phyloP scores from a whole-genome alignment of 2,329 filamentous ascomycete genomes.

The Fusarium torreyae region DNA sequence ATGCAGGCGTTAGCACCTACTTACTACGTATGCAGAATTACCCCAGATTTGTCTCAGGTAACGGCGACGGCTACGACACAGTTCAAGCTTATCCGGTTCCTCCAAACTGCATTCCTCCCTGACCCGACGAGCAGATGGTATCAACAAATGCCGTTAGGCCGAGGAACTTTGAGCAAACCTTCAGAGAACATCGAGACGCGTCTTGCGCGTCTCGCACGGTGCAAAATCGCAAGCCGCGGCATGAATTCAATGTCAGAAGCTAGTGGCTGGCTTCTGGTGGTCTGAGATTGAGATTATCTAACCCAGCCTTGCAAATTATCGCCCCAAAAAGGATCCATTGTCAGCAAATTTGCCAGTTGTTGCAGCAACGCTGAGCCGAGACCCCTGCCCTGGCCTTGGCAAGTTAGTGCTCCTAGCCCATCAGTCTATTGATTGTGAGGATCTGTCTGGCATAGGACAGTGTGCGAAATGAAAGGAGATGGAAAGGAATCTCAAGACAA shows the following conservation, averaged over 20 bases:
- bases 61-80: constrained; percentile 17
- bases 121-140: constrained; percentile 15
- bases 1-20: constrained; percentile 13
- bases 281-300: constrained; percentile 20
- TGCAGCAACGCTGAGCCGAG: constrained; percentile 44
- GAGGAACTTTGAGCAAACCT: constrained; percentile 19
- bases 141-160: constrained; percentile 26
- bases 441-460: constrained; percentile 23
- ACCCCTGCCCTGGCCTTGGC: constrained; percentile 42
- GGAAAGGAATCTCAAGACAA: constrained; percentile 12
- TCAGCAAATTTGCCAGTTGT: constrained; percentile 45
- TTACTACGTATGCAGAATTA: constrained; percentile 8
- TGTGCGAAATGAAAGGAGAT: constrained; percentile 7
- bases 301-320: constrained; percentile 30
- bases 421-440: constrained; percentile 28
- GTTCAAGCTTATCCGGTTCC: constrained; percentile 10
- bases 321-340: constrained; percentile 23
- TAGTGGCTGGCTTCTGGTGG: constrained; percentile 29
- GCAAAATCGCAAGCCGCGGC: constrained; percentile 22
- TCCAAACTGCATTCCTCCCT: not conserved
- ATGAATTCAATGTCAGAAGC: constrained; percentile 22
- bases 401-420: constrained; percentile 21
- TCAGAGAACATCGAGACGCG: constrained; percentile 12
- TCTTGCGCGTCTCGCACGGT: constrained; percentile 15
- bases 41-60: constrained; percentile 39